Base-by-base conservation (phyloP, 176 grass and related monocot genomes). In the Ensete ventricosum region DNA sequence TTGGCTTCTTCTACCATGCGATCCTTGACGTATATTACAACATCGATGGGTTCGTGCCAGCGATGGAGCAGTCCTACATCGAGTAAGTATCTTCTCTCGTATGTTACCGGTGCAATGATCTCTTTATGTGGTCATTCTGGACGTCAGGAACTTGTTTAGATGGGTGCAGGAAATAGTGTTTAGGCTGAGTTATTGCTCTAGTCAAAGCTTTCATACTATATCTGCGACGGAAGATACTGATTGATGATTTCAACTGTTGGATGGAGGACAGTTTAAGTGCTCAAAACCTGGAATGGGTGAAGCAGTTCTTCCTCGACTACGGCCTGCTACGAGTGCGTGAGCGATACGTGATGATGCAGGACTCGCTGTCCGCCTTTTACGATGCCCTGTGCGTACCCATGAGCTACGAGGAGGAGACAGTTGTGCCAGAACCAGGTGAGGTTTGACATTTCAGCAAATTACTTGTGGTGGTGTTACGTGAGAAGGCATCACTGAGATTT, bases 1-100 rank as follows among this genome's bases (percentile, higher is more conserved):
- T 49, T n/a, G 81, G 76, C 21, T 6, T 71, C 25, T 92, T 92
- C 86, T 62, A 84, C 73, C 89, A 92, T 57, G 84, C 81, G 19
- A 77, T 11, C 4, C 9, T 84, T 19, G 86, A 86, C 11, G 64
- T 81, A 9, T 80, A 82, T 55, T 13, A 73, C 67, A 57, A 78
- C 52, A 14, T 54, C 16, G 57, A 76, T 20, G 83, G 71, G 11
- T 12, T 69, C 16, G 12, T 53, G 9, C 50, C 10, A 5, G 70
- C n/a, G 12, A 17, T 48, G 14, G 51, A 27, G 22, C 89, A 80
- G 27, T 81, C 67, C n/a, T 52, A 26, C 73, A 29, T 88, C 9
- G 79, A 92, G 86, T 92, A 78, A 60, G 73, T 25, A n/a, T 9
- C n/a, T 16, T 14, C 11, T 53, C 9, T 13, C 21, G 17, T 50